Percentiles rank a stretch among this genome's conserved stretches.
phyloP scores from a whole-genome alignment of 441 rosid genomes.

The Mallotus repandus region DNA sequence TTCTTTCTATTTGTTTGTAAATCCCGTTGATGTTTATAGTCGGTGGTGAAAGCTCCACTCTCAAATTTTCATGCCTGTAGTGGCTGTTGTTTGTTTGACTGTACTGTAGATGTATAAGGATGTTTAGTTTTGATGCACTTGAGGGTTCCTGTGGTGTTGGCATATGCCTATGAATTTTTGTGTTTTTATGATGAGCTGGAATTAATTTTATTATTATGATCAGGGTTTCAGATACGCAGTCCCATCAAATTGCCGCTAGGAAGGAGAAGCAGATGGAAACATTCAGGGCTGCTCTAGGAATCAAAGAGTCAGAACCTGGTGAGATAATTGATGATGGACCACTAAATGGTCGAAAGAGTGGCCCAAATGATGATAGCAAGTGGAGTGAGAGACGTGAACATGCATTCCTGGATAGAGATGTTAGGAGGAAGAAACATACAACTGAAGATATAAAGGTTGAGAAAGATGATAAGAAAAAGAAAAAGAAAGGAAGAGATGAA shows the following conservation, averaged over 20 bases:
- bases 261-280: constrained; percentile 94
- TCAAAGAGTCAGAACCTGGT: constrained; percentile 34
- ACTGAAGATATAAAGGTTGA: constrained; percentile 41
- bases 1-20: neutral
- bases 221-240: constrained; percentile 79
- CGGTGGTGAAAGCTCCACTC: neutral
- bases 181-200: neutral
- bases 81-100: neutral
- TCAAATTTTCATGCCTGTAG: neutral
- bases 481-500: constrained; percentile 37
- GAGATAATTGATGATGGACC: constrained; percentile 35
- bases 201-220: neutral
- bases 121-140: neutral
- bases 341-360: constrained; percentile 27
- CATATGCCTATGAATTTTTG: neutral
- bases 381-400: constrained; percentile 60
- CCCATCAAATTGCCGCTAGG: constrained; percentile 94
- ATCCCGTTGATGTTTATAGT: neutral
- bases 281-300: constrained; percentile 76
- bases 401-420: constrained; percentile 67
- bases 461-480: constrained; percentile 48
- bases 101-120: neutral
- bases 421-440: constrained; percentile 30
- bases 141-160: neutral
- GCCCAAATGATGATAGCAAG: constrained; percentile 33